A percentile compares a stretch with the other conserved stretches of the same genome.
Evolutionary conservation across 768 basidiomycete species (phyloP).

Genomic region (Suillus americanus): DNA sequence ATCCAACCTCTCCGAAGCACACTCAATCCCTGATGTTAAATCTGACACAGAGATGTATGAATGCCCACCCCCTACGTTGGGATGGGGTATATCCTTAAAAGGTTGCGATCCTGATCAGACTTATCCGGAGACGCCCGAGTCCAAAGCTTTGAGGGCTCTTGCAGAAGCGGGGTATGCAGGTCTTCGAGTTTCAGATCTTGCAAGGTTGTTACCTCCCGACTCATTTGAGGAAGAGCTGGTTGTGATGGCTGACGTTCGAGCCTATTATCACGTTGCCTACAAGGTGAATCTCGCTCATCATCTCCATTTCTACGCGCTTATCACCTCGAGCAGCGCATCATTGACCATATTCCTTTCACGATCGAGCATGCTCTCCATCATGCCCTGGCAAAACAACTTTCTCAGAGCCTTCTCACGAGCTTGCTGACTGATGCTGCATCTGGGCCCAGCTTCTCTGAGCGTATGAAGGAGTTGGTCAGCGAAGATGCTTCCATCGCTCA

Average conservation of each 20-base stretch:
- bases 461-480: conserved; percentile 41
- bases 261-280: conserved; percentile 50
- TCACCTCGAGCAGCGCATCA: conserved; percentile 43
- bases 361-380: conserved; percentile 49
- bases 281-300: conserved; percentile 35
- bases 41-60: too few species aligned
- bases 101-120: too few species aligned
- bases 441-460: conserved; percentile 19
- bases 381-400: conserved; percentile 35
- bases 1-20: too few species aligned
- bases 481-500: conserved; percentile 43
- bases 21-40: too few species aligned
- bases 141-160: conserved; percentile 25
- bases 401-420: conserved; percentile 34
- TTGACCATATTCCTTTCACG: conserved; percentile 51
- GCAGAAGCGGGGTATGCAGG: conserved; percentile 29
- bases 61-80: too few species aligned
- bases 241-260: conserved; percentile 48
- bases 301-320: neutral
- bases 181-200: conserved; percentile 20
- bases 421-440: conserved; percentile 25
- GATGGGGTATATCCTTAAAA: too few species aligned
- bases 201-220: conserved; percentile 19
- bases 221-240: conserved; percentile 37
- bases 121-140: neutral